Percentiles rank a stretch among this genome's conserved stretches.
These are phyloP conservation scores for Eleusine coracana DNA, from an alignment of 176 grass and related monocot species.

Conservation along the genomic window DNA sequence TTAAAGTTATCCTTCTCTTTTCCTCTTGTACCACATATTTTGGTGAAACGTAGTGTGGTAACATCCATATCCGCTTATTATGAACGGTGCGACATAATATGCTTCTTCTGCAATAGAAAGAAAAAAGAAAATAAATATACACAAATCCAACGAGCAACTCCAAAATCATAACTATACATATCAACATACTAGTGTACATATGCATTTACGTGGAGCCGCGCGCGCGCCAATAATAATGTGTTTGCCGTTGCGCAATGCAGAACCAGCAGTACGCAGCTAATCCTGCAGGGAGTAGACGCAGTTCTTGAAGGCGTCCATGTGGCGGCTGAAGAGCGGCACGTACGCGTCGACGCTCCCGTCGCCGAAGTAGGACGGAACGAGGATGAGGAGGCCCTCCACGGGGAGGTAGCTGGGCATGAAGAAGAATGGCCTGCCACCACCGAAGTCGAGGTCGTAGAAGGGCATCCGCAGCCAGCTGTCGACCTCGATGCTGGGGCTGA, in stretches of 20 bases:
- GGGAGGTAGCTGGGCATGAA: slow-evolving; percentile 8
- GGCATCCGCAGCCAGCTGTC: slow-evolving; percentile 21
- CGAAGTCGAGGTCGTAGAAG: slow-evolving; percentile 17
- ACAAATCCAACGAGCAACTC: not conserved
- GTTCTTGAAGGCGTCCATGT: slow-evolving; percentile 9
- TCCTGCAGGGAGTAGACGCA: not conserved
- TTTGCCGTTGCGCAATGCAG: not conserved
- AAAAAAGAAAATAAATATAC: not conserved
- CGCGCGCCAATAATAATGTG: not conserved
- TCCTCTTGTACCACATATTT: not conserved
- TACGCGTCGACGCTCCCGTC: slow-evolving; percentile 18
- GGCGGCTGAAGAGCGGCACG: slow-evolving; percentile 4
- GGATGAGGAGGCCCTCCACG: slow-evolving; percentile 17
- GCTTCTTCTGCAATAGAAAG: too few relatives aligned
- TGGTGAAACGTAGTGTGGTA: too few relatives aligned
- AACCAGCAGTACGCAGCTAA: not conserved
- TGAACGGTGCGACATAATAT: too few relatives aligned
- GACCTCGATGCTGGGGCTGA: not conserved
- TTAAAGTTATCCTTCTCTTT: not conserved
- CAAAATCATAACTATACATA: not conserved
- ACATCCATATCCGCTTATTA: too few relatives aligned
- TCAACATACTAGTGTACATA: not conserved
- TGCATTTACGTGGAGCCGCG: not conserved
- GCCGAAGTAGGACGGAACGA: not conserved
- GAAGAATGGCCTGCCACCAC: slow-evolving; percentile 4